Base-by-base conservation (phyloP, 2,329 filamentous ascomycete genomes). In the Leptographium procerum region DNA sequence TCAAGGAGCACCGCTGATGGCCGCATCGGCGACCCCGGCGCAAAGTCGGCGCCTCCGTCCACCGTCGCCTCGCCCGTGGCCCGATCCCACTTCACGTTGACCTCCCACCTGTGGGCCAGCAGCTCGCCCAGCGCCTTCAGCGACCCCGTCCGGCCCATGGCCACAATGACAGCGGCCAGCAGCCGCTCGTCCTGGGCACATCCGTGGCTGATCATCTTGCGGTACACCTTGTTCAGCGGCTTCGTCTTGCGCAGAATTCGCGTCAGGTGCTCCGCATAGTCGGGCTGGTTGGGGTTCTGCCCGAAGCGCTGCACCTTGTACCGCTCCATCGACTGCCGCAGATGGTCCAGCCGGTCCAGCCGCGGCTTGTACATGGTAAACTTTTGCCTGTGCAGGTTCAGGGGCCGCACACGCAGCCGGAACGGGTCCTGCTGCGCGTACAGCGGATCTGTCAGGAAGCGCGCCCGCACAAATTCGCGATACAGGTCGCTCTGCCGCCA, bases 1-100 rank as follows among this genome's bases (percentile, higher is more conserved):
- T 81, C 75, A 26, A 92, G 75, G 0, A 91, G 74, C 2, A 74
- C 72, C 9, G 68, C 62, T 0, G 80, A 82, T 2, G 89, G 88
- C 55, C 75, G 72, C 34, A 86, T 69, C 9, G 81, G 77, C 1
- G 81, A 85, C 31, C 75, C 73, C 0, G 64, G 65, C 1, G 73
- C 67, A 50, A 81, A 76, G 1, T 66, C 64, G 33, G 66, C 72
- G n/a, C 73, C 70, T 19, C 68, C 72, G 1, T 59, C 61, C 47
- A 75, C 60, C 9, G 60, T 22, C 11, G 66, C 59, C 0, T 66
- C 62, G 4, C 64, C 61, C 26, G 58, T 52, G 1, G 28, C 29
- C 4, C 33, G 36, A 5, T 60, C 50, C 10, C 52, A 59, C 0
- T 29, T 43, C 29, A 69, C 59, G 0, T 22, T 24, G 19, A 73